These are phyloP conservation scores for Tubosaeta brunneosetosa DNA, from an alignment of 768 basidiomycete genomes.

Conservation along the genomic window DNA sequence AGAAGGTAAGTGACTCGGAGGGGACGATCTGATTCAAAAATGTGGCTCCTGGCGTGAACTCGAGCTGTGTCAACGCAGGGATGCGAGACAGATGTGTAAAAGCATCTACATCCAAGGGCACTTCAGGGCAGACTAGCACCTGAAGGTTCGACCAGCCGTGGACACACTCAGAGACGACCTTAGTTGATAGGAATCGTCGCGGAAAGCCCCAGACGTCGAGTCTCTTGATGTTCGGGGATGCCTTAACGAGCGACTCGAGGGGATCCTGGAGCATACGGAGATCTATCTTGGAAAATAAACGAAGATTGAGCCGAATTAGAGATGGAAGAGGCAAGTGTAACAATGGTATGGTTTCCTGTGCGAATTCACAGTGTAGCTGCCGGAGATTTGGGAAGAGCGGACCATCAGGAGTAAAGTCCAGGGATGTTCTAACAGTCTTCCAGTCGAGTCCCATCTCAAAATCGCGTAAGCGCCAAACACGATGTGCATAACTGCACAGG, in stretches of 20 bases:
- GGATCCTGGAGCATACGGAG: background rate
- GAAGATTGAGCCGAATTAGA: background rate
- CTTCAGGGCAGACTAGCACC: background rate
- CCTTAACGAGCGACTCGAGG: background rate
- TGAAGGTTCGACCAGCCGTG: constrained; percentile 6
- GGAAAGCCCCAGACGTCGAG: background rate
- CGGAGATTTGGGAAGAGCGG: constrained; percentile 6
- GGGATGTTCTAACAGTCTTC: background rate
- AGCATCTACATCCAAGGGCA: background rate
- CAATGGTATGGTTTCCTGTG: background rate
- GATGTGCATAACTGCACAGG: constrained; percentile 2
- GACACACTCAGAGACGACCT: background rate
- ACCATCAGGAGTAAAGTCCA: background rate
- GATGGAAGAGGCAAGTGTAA: background rate
- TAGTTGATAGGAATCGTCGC: background rate
- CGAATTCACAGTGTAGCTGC: background rate
- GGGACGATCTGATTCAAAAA: background rate
- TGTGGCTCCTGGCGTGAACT: background rate
- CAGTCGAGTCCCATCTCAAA: background rate
- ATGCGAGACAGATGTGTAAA: constrained; percentile 2
- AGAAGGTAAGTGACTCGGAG: background rate
- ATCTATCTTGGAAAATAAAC: background rate
- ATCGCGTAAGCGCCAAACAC: background rate
- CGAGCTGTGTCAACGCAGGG: background rate
- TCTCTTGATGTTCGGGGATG: background rate